phyloP scores from a whole-genome alignment of 768 basidiomycete genomes.

The Termitomyces sp. region DNA sequence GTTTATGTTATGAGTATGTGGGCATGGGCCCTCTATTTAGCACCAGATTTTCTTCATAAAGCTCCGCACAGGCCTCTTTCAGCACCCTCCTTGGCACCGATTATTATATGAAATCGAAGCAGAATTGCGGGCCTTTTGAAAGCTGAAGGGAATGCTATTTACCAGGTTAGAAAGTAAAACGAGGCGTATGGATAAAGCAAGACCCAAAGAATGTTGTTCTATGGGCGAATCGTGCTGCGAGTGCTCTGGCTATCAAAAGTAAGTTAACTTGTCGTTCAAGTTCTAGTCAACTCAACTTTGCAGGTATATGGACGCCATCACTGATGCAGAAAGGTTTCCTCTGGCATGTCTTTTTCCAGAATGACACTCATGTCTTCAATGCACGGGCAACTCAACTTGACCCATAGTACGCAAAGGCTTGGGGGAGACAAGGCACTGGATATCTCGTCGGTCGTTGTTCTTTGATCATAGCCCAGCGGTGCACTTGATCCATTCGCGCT shows the following conservation, averaged over 20 bases:
- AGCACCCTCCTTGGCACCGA: not conserved
- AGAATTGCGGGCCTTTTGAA: constrained; percentile 29
- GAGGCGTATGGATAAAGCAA: constrained; percentile 32
- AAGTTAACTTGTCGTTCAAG: not conserved
- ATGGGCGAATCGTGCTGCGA: constrained; percentile 44
- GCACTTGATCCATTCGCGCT: not conserved
- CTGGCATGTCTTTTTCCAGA: not conserved
- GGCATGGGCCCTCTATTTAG: too few relatives aligned
- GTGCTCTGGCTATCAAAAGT: constrained; percentile 33
- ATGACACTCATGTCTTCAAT: not conserved
- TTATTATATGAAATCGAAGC: not conserved
- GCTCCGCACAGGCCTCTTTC: not conserved
- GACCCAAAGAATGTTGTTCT: constrained; percentile 36
- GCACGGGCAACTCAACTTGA: constrained; percentile 35
- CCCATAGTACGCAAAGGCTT: constrained; percentile 38
- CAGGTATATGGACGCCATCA: constrained; percentile 28
- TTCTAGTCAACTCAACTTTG: not conserved
- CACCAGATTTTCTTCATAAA: too few relatives aligned
- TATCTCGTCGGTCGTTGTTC: constrained; percentile 18
- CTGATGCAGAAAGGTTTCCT: constrained; percentile 25
- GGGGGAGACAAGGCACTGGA: constrained; percentile 35
- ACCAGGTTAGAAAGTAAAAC: constrained; percentile 26
- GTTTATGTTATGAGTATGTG: too few relatives aligned
- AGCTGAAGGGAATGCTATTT: constrained; percentile 36
- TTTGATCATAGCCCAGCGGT: not conserved